phyloP scores from a whole-genome alignment of 148 eudicot genomes.

The Amaranthus hypochondriacus region DNA sequence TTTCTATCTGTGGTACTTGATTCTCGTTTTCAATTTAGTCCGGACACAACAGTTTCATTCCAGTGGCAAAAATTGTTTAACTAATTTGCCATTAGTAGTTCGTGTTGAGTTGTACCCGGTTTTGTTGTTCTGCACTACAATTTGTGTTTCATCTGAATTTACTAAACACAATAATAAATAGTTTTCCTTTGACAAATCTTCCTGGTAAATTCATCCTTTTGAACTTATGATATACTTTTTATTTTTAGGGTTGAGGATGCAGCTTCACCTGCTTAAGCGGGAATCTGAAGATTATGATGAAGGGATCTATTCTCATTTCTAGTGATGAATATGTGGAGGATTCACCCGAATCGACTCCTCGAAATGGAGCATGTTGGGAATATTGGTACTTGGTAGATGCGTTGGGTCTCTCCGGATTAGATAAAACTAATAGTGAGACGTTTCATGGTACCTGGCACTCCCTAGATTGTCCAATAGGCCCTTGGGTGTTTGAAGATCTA shows the following conservation, averaged over 20 bases:
- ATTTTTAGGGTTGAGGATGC: slow-evolving; percentile 62
- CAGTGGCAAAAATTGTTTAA: neutral
- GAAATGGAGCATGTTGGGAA: slow-evolving; percentile 47
- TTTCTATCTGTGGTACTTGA: neutral
- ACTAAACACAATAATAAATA: too few species aligned
- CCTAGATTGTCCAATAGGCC: slow-evolving; percentile 41
- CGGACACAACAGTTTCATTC: neutral
- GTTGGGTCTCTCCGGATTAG: slow-evolving; percentile 41
- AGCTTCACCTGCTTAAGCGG: slow-evolving; percentile 78
- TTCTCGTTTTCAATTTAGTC: neutral
- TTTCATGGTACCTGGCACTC: slow-evolving; percentile 47
- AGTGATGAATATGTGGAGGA: slow-evolving; percentile 49
- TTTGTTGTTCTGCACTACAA: neutral
- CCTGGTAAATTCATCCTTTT: neutral
- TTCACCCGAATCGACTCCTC: neutral
- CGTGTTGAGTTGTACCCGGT: too few species aligned
- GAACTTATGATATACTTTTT: neutral
- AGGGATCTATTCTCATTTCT: slow-evolving; percentile 26
- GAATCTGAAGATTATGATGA: slow-evolving; percentile 51
- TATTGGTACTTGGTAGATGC: slow-evolving; percentile 51
- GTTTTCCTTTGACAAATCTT: too few species aligned
- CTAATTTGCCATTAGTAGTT: neutral
- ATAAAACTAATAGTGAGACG: slow-evolving; percentile 31
- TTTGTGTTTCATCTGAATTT: too few species aligned
- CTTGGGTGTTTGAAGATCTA: slow-evolving; percentile 54